Evolutionary conservation across 1,284 basidiomycete genomes (phyloP).

Genomic region (Anthracocystis panici-leucophaei): DNA sequence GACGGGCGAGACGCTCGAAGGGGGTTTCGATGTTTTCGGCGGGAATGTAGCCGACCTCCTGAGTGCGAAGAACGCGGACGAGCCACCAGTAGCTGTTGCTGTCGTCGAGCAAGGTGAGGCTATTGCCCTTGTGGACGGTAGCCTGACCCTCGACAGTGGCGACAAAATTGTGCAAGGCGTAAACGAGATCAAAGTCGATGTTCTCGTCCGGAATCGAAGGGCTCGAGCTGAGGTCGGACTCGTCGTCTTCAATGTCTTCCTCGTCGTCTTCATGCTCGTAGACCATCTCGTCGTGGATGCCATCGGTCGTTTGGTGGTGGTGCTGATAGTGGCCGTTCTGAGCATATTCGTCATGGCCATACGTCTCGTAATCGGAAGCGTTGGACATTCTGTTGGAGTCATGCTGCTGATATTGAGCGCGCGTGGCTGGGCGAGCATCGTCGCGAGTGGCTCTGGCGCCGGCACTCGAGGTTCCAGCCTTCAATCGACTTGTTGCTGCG

Average conservation of each 20-base stretch:
- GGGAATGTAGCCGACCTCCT: conserved; percentile 99
- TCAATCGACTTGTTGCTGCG: conserved; percentile 43
- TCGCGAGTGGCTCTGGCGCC: conserved; percentile 53
- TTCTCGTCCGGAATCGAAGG: conserved; percentile 69
- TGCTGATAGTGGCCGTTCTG: conserved; percentile 32
- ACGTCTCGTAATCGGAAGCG: conserved; percentile 30
- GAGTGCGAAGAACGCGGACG: conserved; percentile 71
- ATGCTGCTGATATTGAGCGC: conserved; percentile 19
- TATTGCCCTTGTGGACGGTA: conserved; percentile 69
- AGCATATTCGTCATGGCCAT: conserved; percentile 37
- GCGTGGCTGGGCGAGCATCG: conserved; percentile 19
- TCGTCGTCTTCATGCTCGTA: conserved; percentile 63
- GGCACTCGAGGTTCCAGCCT: conserved; percentile 45
- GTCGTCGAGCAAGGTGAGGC: conserved; percentile 68
- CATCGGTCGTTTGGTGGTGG: conserved; percentile 37
- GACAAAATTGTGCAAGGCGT: conserved; percentile 68
- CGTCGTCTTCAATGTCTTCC: conserved; percentile 63
- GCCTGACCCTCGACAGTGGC: conserved; percentile 69
- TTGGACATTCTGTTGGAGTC: conserved; percentile 21
- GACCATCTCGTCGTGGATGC: conserved; percentile 50
- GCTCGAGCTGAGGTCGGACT: conserved; percentile 67
- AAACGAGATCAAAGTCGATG: conserved; percentile 70
- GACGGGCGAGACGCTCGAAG: conserved; percentile 90
- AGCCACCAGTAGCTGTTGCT: conserved; percentile 70
- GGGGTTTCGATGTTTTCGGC: conserved; percentile 99